Evolutionary conservation across 768 basidiomycete species (phyloP).

Genomic region (Macrolepiota dolichaula): DNA sequence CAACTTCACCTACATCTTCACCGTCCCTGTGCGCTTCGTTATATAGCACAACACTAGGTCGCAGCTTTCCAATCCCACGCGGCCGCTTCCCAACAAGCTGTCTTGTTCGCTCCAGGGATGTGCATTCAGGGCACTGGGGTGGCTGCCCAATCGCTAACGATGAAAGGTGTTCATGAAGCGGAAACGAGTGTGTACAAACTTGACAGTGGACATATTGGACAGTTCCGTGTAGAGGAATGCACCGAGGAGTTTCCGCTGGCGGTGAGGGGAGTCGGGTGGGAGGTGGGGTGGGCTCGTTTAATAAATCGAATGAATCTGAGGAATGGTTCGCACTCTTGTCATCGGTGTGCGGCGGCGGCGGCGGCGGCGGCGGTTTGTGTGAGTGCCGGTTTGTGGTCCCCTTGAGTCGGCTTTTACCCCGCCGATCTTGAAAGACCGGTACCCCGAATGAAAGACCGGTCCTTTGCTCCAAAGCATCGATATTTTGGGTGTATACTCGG

Average conservation of each 20-base stretch:
- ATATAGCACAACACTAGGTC: slow-evolving; percentile 88
- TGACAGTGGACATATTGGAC: slow-evolving; percentile 78
- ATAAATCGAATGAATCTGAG: slow-evolving; percentile 15
- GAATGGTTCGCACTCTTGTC: slow-evolving; percentile 6
- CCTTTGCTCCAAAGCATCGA: slow-evolving; percentile 84
- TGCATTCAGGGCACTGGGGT: slow-evolving; percentile 80
- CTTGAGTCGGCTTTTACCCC: slow-evolving; percentile 50
- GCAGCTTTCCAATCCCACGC: slow-evolving; percentile 73
- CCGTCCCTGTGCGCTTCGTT: slow-evolving; percentile 87
- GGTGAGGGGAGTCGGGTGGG: slow-evolving; percentile 44
- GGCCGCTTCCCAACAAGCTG: slow-evolving; percentile 75
- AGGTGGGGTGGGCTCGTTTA: slow-evolving; percentile 13
- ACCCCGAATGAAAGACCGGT: slow-evolving; percentile 88
- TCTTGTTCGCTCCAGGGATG: slow-evolving; percentile 62
- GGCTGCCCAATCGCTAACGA: slow-evolving; percentile 60
- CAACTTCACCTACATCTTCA: slow-evolving; percentile 80
- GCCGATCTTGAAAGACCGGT: slow-evolving; percentile 60
- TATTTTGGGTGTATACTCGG: slow-evolving; percentile 92
- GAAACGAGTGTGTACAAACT: slow-evolving; percentile 70
- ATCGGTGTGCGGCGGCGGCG: slow-evolving; percentile 6
- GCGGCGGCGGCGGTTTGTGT: slow-evolving; percentile 12
- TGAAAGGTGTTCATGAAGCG: slow-evolving; percentile 58
- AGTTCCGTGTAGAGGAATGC: slow-evolving; percentile 89
- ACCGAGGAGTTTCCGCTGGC: slow-evolving; percentile 63
- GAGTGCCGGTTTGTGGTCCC: slow-evolving; percentile 19